A percentile compares a stretch with the other conserved stretches of the same genome.
phyloP scores from a whole-genome alignment of 1,139 yeast species.

The Meyerozyma elateridarum region DNA sequence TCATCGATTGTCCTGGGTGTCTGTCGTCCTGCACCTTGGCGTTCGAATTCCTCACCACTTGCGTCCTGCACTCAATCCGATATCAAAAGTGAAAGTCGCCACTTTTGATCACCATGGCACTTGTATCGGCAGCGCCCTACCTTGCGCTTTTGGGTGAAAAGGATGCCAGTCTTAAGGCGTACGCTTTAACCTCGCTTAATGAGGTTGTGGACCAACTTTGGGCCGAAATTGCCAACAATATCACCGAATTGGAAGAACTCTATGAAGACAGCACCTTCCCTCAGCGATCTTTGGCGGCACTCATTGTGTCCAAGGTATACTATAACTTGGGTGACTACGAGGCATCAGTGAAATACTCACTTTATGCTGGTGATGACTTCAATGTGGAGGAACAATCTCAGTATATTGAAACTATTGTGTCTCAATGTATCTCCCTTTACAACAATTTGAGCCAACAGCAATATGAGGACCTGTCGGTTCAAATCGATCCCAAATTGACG shows the following conservation, averaged over 20 bases:
- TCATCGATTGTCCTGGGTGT: no score
- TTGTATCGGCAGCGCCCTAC: constrained; percentile 81
- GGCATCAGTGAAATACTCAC: constrained; percentile 82
- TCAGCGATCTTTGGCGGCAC: constrained; percentile 79
- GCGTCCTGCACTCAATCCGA: no score
- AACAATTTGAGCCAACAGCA: constrained; percentile 57
- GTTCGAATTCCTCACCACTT: no score
- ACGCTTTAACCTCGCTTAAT: constrained; percentile 81
- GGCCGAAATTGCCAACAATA: constrained; percentile 95
- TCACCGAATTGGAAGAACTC: constrained; percentile 82
- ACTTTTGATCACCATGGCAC: constrained; percentile 45
- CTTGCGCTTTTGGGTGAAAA: constrained; percentile 83
- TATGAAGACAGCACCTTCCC: constrained; percentile 81
- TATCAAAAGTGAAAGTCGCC: no score
- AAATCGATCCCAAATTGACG: constrained; percentile 59
- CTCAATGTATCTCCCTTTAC: constrained; percentile 85
- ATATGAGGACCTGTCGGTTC: constrained; percentile 35
- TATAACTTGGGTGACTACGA: constrained; percentile 94
- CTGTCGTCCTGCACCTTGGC: no score
- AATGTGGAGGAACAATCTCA: constrained; percentile 74
- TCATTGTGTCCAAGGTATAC: constrained; percentile 89
- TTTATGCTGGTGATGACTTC: constrained; percentile 78
- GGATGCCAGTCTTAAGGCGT: constrained; percentile 70
- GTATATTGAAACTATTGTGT: constrained; percentile 88
- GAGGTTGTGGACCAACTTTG: constrained; percentile 85